Evolutionary conservation across 2,329 filamentous ascomycete genomes (phyloP).

Genomic region (Aphanoascus verrucosus): DNA sequence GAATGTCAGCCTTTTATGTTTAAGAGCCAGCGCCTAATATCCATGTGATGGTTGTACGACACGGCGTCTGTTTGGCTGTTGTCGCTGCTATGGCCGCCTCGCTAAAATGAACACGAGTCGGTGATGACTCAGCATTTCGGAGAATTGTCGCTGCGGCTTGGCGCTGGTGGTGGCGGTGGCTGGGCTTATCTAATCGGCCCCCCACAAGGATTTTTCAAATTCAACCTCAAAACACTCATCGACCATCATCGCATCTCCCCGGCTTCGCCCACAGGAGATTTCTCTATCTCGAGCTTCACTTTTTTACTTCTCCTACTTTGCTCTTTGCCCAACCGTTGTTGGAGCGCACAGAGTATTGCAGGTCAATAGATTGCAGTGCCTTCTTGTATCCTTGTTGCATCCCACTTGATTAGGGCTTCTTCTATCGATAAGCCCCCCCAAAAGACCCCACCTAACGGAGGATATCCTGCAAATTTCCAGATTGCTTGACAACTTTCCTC

Average conservation of each 20-base stretch:
- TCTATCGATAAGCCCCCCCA: slow-evolving; percentile 33
- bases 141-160: slow-evolving; percentile 3
- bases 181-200: slow-evolving; percentile 7
- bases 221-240: not conserved
- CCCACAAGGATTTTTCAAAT: slow-evolving; percentile 9
- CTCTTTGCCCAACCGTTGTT: not conserved
- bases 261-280: not conserved
- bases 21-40: not conserved
- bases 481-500: slow-evolving; percentile 11
- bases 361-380: slow-evolving; percentile 8
- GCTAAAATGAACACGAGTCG: not conserved
- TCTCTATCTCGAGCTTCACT: not conserved
- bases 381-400: slow-evolving; percentile 5
- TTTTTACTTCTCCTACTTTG: not conserved
- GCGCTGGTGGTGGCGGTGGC: slow-evolving; percentile 1
- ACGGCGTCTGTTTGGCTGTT: not conserved
- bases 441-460: slow-evolving; percentile 19
- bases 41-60: slow-evolving; percentile 5
- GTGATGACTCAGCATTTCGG: not conserved
- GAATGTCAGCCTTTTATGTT: not conserved
- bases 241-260: not conserved
- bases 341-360: not conserved
- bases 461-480: slow-evolving; percentile 15
- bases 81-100: not conserved
- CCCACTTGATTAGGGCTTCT: slow-evolving; percentile 19